Percentiles rank a stretch among this genome's conserved stretches.
These are phyloP conservation scores for Diplodia corticola DNA, from an alignment of 2,329 filamentous ascomycete genomes.

Conservation along the genomic window DNA sequence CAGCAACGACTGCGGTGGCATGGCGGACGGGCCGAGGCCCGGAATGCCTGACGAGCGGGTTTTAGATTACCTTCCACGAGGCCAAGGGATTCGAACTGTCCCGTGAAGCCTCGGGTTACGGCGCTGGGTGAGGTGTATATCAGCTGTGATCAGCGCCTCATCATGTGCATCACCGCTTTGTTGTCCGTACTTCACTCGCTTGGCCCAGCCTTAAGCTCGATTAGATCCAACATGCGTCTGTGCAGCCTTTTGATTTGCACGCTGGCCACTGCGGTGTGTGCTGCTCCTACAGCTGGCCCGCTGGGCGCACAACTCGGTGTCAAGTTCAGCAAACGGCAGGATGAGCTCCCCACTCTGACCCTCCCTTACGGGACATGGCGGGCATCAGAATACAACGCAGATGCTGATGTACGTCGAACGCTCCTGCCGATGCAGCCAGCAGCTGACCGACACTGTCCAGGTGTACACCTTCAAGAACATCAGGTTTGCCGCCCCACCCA, in stretches of 20 bases:
- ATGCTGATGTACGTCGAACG: slow-evolving; percentile 13
- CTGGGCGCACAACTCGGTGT: slow-evolving; percentile 2
- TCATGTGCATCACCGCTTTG: background rate
- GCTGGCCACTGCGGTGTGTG: background rate
- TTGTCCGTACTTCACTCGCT: background rate
- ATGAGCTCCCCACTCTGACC: slow-evolving; percentile 19
- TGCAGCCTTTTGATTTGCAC: background rate
- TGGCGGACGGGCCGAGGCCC: background rate
- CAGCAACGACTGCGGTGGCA: background rate
- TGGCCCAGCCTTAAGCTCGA: background rate
- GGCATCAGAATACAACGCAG: slow-evolving; percentile 14
- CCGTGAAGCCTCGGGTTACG: slow-evolving; percentile 6
- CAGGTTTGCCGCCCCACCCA: slow-evolving; percentile 38
- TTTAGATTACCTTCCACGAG: background rate
- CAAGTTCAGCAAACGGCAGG: slow-evolving; percentile 16
- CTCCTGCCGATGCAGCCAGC: background rate
- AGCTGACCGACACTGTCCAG: slow-evolving; percentile 4
- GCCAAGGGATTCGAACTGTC: background rate
- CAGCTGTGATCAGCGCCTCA: background rate
- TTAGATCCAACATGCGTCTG: background rate
- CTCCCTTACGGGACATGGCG: slow-evolving; percentile 18
- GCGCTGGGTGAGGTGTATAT: slow-evolving; percentile 1
- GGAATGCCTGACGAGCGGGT: background rate
- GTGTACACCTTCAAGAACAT: slow-evolving; percentile 28
- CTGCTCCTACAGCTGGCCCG: slow-evolving; percentile 5